These are phyloP conservation scores for Hyaloscypha variabilis DNA, from an alignment of 495 filamentous ascomycete species.

Conservation along the genomic window DNA sequence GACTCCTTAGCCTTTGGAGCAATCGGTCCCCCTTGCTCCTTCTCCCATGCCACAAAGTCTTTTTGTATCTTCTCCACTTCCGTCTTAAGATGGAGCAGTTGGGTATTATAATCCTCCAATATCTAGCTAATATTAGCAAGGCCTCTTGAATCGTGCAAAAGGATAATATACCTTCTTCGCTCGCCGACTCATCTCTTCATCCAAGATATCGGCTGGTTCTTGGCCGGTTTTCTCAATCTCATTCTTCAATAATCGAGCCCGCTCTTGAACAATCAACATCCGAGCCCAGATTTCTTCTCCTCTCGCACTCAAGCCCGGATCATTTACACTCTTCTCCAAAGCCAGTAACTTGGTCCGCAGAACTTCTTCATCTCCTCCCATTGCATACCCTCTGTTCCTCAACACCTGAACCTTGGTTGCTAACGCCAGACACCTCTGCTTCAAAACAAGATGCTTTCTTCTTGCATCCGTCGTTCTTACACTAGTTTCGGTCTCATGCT, in stretches of 20 bases:
- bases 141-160: slow-evolving; percentile 13
- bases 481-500: slow-evolving; percentile 80
- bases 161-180: slow-evolving; percentile 75
- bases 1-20: slow-evolving; percentile 7
- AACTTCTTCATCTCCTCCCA: slow-evolving; percentile 89
- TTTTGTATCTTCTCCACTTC: slow-evolving; percentile 77
- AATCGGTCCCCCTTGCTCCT: slow-evolving; percentile 42
- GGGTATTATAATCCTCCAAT: slow-evolving; percentile 84
- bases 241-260: slow-evolving; percentile 73
- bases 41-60: slow-evolving; percentile 79
- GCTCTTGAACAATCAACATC: slow-evolving; percentile 81
- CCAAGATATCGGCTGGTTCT: slow-evolving; percentile 58
- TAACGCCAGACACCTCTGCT: slow-evolving; percentile 78
- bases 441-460: slow-evolving; percentile 77
- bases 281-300: slow-evolving; percentile 97
- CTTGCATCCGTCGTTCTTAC: slow-evolving; percentile 79
- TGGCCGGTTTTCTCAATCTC: slow-evolving; percentile 72
- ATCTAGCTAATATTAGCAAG: slow-evolving; percentile 59
- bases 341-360: slow-evolving; percentile 79
- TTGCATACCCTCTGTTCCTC: slow-evolving; percentile 87
- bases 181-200: slow-evolving; percentile 76
- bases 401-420: slow-evolving; percentile 92
- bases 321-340: slow-evolving; percentile 75
- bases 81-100: slow-evolving; percentile 82
- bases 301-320: slow-evolving; percentile 80